Base-by-base conservation (phyloP, 1,139 yeast species). In the Wickerhamomyces sp. region DNA sequence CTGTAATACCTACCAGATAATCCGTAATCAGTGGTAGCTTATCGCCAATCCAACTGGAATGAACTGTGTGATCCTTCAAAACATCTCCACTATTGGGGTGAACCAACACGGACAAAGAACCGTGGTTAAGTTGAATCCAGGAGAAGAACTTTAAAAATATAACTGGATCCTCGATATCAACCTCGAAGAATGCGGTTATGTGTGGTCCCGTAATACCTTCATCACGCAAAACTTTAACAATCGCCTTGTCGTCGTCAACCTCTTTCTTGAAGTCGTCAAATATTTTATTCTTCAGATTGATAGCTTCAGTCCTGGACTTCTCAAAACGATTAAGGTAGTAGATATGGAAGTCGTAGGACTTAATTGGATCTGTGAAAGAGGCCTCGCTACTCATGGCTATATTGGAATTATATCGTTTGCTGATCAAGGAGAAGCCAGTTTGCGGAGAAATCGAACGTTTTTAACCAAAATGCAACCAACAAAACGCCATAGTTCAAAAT, bases 331-430 rank as follows among this genome's bases (percentile, higher is more conserved):
- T 17, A 12, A 27, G 23, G 36, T 41, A 43, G 19, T 43, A 43
- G 14, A 43, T 36, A 16, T 43, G 47, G 36, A 43, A 43, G 19
- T 43, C 47, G n/a, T 43, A 43, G 1, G 44, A 39, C 8, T 23
- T 9, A 3, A 43, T 23, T 8, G 45, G 45, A 2, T 24, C n/a
- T n/a, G n/a, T n/a, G n/a, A n/a, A n/a, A n/a, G n/a, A n/a, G n/a
- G n/a, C n/a, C n/a, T n/a, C n/a, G n/a, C n/a, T n/a, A n/a, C n/a
- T n/a, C n/a, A n/a, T n/a, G n/a, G n/a, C n/a, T n/a, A n/a, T n/a
- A n/a, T n/a, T n/a, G n/a, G n/a, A n/a, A n/a, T n/a, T n/a, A n/a
- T n/a, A n/a, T n/a, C n/a, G n/a, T n/a, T n/a, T n/a, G n/a, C n/a
- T n/a, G n/a, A n/a, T n/a, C n/a, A n/a, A n/a, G n/a, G n/a, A n/a